phyloP scores from a whole-genome alignment of 495 filamentous ascomycete genomes.

The Aspergillus panamensis region DNA sequence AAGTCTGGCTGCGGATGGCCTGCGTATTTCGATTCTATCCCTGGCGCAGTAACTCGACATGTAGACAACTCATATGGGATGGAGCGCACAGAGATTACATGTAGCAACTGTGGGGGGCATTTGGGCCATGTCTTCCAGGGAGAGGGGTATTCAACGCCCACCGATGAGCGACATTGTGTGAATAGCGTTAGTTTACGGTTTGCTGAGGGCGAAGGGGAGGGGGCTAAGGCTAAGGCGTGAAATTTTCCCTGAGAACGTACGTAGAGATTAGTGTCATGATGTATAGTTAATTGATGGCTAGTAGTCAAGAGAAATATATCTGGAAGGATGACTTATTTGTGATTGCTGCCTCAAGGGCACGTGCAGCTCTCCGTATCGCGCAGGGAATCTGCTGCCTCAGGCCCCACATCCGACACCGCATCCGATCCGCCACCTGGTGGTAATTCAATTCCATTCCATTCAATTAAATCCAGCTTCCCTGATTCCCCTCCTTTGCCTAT shows the following conservation, averaged over 20 bases:
- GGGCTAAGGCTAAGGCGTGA: slow-evolving; percentile 29
- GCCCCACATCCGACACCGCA: slow-evolving; percentile 20
- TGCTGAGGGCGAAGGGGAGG: slow-evolving; percentile 51
- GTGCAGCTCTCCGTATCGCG: slow-evolving; percentile 15
- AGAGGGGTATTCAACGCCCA: slow-evolving; percentile 84
- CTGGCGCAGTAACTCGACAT: slow-evolving; percentile 79
- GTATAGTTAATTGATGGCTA: neutral
- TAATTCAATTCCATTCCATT: slow-evolving; percentile 1
- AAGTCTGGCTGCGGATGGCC: slow-evolving; percentile 96
- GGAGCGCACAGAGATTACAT: slow-evolving; percentile 87
- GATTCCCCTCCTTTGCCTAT: neutral
- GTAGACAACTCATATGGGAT: slow-evolving; percentile 76
- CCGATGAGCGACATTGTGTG: slow-evolving; percentile 95
- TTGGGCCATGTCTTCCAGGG: slow-evolving; percentile 97
- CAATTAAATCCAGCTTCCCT: neutral
- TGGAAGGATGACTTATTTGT: too few relatives aligned
- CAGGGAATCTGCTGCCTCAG: slow-evolving; percentile 18
- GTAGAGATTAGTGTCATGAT: neutral
- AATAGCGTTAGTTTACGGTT: slow-evolving; percentile 93
- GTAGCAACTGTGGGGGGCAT: slow-evolving; percentile 90
- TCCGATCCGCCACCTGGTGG: slow-evolving; percentile 20
- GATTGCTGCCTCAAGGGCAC: slow-evolving; percentile 13
- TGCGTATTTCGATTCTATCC: slow-evolving; percentile 91
- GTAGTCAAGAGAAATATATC: neutral
- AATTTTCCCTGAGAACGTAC: neutral